Evolutionary conservation across 176 grass and related monocot species (phyloP).

Genomic region (Chrysopogon serrulatus): DNA sequence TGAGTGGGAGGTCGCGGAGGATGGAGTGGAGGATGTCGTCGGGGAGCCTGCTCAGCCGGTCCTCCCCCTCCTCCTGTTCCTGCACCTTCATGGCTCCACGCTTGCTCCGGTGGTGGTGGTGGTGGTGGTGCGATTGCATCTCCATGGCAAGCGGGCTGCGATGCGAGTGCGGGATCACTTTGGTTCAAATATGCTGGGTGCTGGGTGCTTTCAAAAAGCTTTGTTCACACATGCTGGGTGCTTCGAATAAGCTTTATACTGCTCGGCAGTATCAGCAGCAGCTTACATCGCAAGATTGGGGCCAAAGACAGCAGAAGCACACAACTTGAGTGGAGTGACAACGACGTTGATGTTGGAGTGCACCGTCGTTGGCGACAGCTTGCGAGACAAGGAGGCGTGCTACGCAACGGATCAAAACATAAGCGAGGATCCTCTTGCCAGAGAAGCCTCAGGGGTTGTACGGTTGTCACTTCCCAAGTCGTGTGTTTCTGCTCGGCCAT

Average conservation of each 20-base stretch:
- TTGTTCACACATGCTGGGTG: not conserved
- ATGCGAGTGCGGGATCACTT: not conserved
- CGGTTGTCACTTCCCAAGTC: too few species aligned
- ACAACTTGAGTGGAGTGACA: too few species aligned
- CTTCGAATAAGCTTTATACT: not conserved
- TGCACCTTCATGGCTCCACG: not conserved
- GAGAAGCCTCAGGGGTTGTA: too few species aligned
- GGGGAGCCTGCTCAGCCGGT: conserved; percentile 52
- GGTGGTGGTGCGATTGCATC: not conserved
- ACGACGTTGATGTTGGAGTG: too few species aligned
- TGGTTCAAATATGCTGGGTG: not conserved
- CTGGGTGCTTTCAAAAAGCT: too few species aligned
- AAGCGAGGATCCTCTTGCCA: too few species aligned
- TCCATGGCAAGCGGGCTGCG: not conserved
- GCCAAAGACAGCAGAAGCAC: too few species aligned
- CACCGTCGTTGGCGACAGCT: too few species aligned
- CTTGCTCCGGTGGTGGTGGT: not conserved
- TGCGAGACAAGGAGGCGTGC: too few species aligned
- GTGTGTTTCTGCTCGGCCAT: too few species aligned
- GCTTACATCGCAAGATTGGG: not conserved
- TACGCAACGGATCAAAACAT: too few species aligned
- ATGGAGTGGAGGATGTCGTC: conserved; percentile 58
- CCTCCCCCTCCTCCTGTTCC: not conserved
- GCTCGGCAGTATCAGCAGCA: too few species aligned
- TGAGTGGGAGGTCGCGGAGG: conserved; percentile 35